Evolutionary conservation across 2,329 filamentous ascomycete species (phyloP).

Genomic region (Aspergillus aculeatus): DNA sequence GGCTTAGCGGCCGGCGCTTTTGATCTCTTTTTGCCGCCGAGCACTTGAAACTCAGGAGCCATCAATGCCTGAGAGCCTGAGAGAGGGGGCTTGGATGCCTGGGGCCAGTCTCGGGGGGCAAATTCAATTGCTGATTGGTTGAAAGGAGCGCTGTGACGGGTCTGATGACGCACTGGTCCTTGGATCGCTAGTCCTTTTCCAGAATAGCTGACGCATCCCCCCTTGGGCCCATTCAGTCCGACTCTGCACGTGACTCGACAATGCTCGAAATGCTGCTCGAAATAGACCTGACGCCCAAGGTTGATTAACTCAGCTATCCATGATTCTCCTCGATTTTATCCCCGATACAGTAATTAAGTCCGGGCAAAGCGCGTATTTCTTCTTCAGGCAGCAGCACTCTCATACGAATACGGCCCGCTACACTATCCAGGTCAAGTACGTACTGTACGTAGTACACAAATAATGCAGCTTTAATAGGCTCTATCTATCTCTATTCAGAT

Average conservation of each 20-base stretch:
- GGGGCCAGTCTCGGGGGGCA: not conserved
- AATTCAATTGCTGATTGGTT: not conserved
- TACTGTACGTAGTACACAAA: too few species aligned
- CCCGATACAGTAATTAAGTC: too few species aligned
- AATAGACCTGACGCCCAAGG: not conserved
- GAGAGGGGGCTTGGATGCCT: not conserved
- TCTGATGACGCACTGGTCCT: not conserved
- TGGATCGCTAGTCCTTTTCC: not conserved
- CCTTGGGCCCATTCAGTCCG: too few species aligned
- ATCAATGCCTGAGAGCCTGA: constrained; percentile 3
- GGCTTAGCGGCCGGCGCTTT: too few species aligned
- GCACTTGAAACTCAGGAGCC: not conserved
- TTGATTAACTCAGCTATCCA: too few species aligned
- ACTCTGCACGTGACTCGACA: not conserved
- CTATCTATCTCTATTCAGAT: too few species aligned
- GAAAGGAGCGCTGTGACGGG: not conserved
- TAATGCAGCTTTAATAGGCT: too few species aligned
- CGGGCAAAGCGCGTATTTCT: too few species aligned
- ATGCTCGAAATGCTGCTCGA: not conserved
- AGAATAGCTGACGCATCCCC: not conserved
- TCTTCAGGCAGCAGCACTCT: too few species aligned
- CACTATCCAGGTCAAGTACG: too few species aligned
- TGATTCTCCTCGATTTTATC: too few species aligned
- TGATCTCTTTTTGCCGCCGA: not conserved
- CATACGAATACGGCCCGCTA: too few species aligned